phyloP scores from a whole-genome alignment of 2,329 filamentous ascomycete species.

The Chrysosporium queenslandicum region DNA sequence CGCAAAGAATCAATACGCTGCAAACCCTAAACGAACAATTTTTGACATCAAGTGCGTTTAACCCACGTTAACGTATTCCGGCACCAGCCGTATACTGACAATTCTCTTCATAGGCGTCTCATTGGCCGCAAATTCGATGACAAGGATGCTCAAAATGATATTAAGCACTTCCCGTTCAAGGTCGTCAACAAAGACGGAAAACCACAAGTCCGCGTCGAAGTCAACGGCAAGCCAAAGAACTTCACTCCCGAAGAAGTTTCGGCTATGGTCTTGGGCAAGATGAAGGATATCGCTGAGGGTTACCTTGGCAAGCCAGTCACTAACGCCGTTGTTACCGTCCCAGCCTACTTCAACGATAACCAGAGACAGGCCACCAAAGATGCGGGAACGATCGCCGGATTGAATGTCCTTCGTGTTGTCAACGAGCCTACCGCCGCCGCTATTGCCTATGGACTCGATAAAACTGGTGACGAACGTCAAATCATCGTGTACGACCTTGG shows the following conservation, averaged over 20 bases:
- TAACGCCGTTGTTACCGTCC: slow-evolving; percentile 75
- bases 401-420: slow-evolving; percentile 91
- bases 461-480: slow-evolving; percentile 72
- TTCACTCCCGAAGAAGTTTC: slow-evolving; percentile 59
- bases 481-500: slow-evolving; percentile 90
- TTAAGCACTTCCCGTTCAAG: slow-evolving; percentile 98
- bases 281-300: slow-evolving; percentile 56
- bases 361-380: slow-evolving; percentile 96
- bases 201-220: slow-evolving; percentile 65
- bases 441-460: slow-evolving; percentile 87
- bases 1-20: slow-evolving; percentile 86
- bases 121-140: slow-evolving; percentile 76
- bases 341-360: slow-evolving; percentile 97
- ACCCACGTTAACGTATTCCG: not conserved
- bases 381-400: slow-evolving; percentile 79
- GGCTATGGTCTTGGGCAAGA: slow-evolving; percentile 58
- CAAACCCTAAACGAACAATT: slow-evolving; percentile 66
- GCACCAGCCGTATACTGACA: too few relatives aligned
- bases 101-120: slow-evolving; percentile 51
- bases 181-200: slow-evolving; percentile 83
- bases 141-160: slow-evolving; percentile 80
- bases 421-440: slow-evolving; percentile 94
- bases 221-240: slow-evolving; percentile 48
- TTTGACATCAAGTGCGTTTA: slow-evolving; percentile 69
- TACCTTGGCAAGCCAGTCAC: slow-evolving; percentile 52